Percentiles rank a stretch among this genome's conserved stretches.
Evolutionary conservation across 73 alveolate genomes (phyloP).

Genomic region (Paramecium bursaria): DNA sequence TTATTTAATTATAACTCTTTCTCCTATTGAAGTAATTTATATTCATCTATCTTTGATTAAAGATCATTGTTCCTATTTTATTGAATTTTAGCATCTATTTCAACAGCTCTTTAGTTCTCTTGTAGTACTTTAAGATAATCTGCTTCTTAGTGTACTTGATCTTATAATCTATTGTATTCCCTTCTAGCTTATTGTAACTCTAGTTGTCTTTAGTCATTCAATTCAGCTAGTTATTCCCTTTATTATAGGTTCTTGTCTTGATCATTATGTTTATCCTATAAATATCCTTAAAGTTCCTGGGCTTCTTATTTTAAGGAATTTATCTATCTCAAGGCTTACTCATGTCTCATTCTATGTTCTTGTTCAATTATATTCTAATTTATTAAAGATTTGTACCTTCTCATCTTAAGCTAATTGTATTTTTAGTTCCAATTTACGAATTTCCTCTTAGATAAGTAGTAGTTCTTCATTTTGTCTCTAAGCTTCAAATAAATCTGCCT

Average conservation of each 20-base stretch:
- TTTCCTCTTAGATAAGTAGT: conserved; percentile 1
- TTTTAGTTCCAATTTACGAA: conserved; percentile 44
- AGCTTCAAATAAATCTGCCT: conserved; percentile 58
- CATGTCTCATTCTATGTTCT: conserved; percentile 24
- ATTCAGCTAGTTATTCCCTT: conserved; percentile 19
- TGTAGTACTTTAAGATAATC: background rate
- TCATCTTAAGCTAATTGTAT: conserved; percentile 27
- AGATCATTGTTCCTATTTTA: background rate
- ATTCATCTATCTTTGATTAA: too few relatives aligned
- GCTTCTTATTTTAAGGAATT: conserved; percentile 23
- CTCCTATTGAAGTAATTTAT: background rate
- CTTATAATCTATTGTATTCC: background rate
- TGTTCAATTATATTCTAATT: conserved; percentile 6
- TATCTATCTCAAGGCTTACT: background rate
- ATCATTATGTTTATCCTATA: conserved; percentile 7
- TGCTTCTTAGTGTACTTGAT: conserved; percentile 1
- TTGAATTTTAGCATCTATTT: background rate
- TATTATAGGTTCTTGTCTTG: conserved; percentile 9
- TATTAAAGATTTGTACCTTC: background rate
- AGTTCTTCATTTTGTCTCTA: conserved; percentile 9
- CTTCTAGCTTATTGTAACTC: conserved; percentile 12
- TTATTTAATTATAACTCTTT: background rate
- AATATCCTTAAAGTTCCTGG: background rate
- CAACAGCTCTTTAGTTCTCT: background rate
- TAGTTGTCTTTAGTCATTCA: conserved; percentile 25